Evolutionary conservation across 192 early-diverging fungal genomes (phyloP), one percentile per base, ranked within the genome.

Genomic region (Gonapodya prolifera): DNA sequence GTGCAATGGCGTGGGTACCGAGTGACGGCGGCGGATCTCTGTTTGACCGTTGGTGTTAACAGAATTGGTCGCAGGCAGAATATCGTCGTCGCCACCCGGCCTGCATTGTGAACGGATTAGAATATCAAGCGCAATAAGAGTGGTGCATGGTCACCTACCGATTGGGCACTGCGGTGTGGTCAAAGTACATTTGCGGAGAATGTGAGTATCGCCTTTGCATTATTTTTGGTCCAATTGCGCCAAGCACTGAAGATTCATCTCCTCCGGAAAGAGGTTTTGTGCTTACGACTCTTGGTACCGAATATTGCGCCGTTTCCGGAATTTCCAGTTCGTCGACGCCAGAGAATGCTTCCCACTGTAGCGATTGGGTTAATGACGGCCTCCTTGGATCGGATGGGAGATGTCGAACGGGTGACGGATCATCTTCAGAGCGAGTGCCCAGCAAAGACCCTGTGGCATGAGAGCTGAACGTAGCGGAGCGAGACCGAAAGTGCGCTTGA

Each of bases 21-120:
- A 73, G 71, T 73, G 71, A 29, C 71, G 71, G 28, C 71, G 71
- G 18, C 71, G 71, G 23, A 61, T 61, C 45, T 61, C 45, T 61
- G 45, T 23, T 23, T 16, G 45, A 61, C 45, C 45, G n/a, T n/a
- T n/a, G 45, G 45, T 61, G 8, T 8, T 16, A 29, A 13, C 8
- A 32, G 71, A 18, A 13, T 16, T 32, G 31, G 2, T 30, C 8
- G 18, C 2, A 18, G 71, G 16, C 2, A 73, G 16, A 18, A 13
- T 32, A 2, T 73, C 71, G 71, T 73, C 71, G 31, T 73, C 71
- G 71, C 71, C 71, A 32, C 71, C 71, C 2, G 71, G 71, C 8
- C 71, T 73, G 71, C 71, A 18, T 2, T 2, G 31, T 32, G 16
- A 30, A 73, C 71, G 29, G 32, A 73, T 73, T 61, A 23, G 45